A percentile compares a stretch with the other conserved stretches of the same genome.
Evolutionary conservation across 2,329 filamentous ascomycete genomes (phyloP).

Genomic region (Fusarium sp.): DNA sequence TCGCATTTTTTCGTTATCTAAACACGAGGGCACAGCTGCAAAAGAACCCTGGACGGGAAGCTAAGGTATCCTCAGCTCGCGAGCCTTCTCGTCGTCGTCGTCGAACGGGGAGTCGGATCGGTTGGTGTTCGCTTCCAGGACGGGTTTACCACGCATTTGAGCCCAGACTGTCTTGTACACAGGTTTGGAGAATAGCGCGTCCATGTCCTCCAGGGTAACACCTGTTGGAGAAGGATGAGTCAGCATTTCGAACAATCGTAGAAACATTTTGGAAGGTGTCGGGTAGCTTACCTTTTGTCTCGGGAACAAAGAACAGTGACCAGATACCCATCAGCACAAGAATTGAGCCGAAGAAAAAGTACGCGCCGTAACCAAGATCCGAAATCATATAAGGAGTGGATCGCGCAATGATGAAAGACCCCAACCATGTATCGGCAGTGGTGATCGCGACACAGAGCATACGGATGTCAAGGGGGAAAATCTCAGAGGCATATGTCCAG

Average conservation of each 20-base stretch:
- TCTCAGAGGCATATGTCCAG: slow-evolving; percentile 61
- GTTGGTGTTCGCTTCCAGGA: slow-evolving; percentile 33
- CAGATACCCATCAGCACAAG: slow-evolving; percentile 60
- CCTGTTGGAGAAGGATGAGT: slow-evolving; percentile 33
- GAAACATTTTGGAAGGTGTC: neutral
- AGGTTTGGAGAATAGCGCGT: slow-evolving; percentile 50
- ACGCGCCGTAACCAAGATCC: slow-evolving; percentile 61
- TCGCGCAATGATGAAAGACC: slow-evolving; percentile 56
- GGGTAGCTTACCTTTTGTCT: slow-evolving; percentile 59
- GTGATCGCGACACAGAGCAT: slow-evolving; percentile 54
- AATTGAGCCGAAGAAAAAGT: slow-evolving; percentile 64
- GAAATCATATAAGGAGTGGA: slow-evolving; percentile 58
- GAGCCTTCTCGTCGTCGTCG: slow-evolving; percentile 34
- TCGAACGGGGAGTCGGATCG: slow-evolving; percentile 41
- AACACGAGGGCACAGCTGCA: slow-evolving; percentile 11
- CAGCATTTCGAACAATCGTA: neutral
- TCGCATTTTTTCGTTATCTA: slow-evolving; percentile 18
- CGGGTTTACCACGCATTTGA: slow-evolving; percentile 38
- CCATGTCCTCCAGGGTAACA: slow-evolving; percentile 63
- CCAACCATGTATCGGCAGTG: slow-evolving; percentile 55
- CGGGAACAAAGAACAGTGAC: slow-evolving; percentile 63
- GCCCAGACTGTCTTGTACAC: slow-evolving; percentile 52
- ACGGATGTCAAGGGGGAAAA: slow-evolving; percentile 57
- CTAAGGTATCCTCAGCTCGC: slow-evolving; percentile 42
- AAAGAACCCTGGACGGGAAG: slow-evolving; percentile 4